Evolutionary conservation across 2,329 filamentous ascomycete species (phyloP).

Genomic region (Gaeumannomyces tritici): DNA sequence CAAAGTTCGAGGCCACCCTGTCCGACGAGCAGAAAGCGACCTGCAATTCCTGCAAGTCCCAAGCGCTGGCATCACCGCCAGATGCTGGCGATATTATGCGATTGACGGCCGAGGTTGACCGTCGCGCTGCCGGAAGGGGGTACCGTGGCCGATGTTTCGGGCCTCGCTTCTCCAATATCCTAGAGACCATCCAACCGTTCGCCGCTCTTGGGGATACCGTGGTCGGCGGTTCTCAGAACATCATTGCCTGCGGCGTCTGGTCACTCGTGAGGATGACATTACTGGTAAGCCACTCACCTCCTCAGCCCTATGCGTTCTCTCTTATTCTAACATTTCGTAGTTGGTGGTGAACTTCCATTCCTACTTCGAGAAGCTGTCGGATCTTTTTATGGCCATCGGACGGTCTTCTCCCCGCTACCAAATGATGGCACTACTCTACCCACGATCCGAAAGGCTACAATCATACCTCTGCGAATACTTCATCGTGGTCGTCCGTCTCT

Average conservation of each 20-base stretch:
- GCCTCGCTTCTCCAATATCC: slow-evolving; percentile 27
- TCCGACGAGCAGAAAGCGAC: slow-evolving; percentile 22
- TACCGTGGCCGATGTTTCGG: slow-evolving; percentile 23
- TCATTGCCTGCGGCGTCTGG: slow-evolving; percentile 35
- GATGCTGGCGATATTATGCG: slow-evolving; percentile 25
- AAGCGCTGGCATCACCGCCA: slow-evolving; percentile 14
- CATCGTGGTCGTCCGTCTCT: slow-evolving; percentile 27
- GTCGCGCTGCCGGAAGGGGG: slow-evolving; percentile 8
- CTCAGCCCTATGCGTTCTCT: slow-evolving; percentile 3
- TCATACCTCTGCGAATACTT: slow-evolving; percentile 29
- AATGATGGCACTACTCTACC: slow-evolving; percentile 26
- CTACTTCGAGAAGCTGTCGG: slow-evolving; percentile 27
- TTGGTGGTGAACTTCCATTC: slow-evolving; percentile 18
- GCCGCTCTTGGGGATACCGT: slow-evolving; percentile 29
- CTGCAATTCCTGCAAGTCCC: slow-evolving; percentile 14
- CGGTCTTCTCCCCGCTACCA: slow-evolving; percentile 28
- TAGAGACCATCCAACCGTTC: slow-evolving; percentile 31
- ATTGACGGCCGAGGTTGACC: slow-evolving; percentile 27
- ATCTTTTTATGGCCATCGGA: slow-evolving; percentile 29
- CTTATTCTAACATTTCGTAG: slow-evolving; percentile 10
- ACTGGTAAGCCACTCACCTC: slow-evolving; percentile 19
- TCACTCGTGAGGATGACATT: slow-evolving; percentile 29
- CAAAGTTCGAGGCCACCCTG: slow-evolving; percentile 26
- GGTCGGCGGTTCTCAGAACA: slow-evolving; percentile 31
- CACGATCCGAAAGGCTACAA: slow-evolving; percentile 24